Percentiles rank a stretch among this genome's conserved stretches.
Evolutionary conservation across 768 basidiomycete species (phyloP).

Genomic region (Myochromella boudieri): DNA sequence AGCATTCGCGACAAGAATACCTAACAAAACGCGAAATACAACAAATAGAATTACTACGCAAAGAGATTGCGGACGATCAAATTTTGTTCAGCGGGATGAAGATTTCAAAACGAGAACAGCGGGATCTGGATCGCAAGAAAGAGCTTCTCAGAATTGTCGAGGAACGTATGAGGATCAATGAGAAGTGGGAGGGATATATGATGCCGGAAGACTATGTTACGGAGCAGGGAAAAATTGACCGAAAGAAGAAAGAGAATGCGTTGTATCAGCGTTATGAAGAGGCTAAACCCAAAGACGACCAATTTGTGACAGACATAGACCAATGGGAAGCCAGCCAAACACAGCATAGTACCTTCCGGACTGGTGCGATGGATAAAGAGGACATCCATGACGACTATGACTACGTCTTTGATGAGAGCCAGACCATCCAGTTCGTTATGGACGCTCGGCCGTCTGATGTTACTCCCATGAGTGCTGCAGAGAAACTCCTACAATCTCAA

Average conservation of each 20-base stretch:
- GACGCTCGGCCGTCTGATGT: constrained; percentile 71
- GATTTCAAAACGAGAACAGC: constrained; percentile 78
- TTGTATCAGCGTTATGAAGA: constrained; percentile 96
- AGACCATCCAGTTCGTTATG: constrained; percentile 95
- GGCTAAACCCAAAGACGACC: constrained; percentile 85
- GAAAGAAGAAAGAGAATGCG: constrained; percentile 91
- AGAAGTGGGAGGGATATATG: constrained; percentile 94
- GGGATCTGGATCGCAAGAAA: constrained; percentile 88
- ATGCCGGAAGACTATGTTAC: constrained; percentile 98
- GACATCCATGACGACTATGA: constrained; percentile 87
- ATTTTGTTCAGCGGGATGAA: constrained; percentile 89
- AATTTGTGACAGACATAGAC: constrained; percentile 95
- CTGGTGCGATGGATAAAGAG: constrained; percentile 88
- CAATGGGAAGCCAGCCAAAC: constrained; percentile 97
- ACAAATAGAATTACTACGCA: constrained; percentile 88
- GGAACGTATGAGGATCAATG: constrained; percentile 90
- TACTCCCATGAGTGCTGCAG: constrained; percentile 72
- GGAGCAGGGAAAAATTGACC: constrained; percentile 97
- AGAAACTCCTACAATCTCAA: constrained; percentile 80
- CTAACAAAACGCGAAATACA: constrained; percentile 95
- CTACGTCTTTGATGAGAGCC: constrained; percentile 97
- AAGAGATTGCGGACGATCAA: constrained; percentile 94
- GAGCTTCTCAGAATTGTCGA: constrained; percentile 90
- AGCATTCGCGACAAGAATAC: constrained; percentile 93
- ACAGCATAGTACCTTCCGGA: constrained; percentile 83